Conservation (phyloP, 2,329 filamentous ascomycete genomes). For the Colletotrichum trifolii region DNA sequence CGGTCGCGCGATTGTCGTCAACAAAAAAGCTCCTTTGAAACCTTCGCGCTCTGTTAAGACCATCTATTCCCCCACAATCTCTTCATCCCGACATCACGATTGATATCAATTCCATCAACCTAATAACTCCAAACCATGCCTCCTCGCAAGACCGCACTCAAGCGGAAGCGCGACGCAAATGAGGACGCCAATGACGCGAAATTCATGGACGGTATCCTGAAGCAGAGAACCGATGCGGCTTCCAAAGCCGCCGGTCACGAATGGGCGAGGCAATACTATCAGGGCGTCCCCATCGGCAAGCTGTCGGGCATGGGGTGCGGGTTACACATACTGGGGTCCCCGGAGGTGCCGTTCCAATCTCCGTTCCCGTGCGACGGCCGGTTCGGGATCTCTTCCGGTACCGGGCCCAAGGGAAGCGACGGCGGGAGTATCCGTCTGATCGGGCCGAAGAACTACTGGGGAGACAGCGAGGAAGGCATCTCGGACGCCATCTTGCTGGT, state of each 20-base stretch:
- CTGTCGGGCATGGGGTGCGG: not conserved
- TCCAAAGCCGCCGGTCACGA: not conserved
- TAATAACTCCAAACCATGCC: too few species aligned
- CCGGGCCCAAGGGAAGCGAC: not conserved
- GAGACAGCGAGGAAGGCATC: not conserved
- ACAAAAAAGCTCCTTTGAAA: too few species aligned
- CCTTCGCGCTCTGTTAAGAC: too few species aligned
- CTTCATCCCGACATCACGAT: too few species aligned
- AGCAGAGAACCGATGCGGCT: not conserved
- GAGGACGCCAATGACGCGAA: constrained; percentile 3
- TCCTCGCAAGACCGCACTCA: not conserved
- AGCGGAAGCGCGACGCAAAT: constrained; percentile 13
- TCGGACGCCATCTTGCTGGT: not conserved
- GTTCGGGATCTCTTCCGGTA: not conserved
- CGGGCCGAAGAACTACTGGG: not conserved
- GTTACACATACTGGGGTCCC: not conserved
- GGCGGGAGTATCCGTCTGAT: not conserved
- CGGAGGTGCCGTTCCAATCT: not conserved
- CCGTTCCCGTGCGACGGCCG: constrained; percentile 6
- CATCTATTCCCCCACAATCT: too few species aligned
- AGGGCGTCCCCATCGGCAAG: not conserved
- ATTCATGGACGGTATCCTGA: not conserved
- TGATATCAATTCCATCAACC: too few species aligned
- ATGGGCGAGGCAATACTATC: constrained; percentile 10
- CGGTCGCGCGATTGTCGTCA: too few species aligned